phyloP scores from a whole-genome alignment of 805 yeast genomes.

The Maudiozyma saulgeensis region DNA sequence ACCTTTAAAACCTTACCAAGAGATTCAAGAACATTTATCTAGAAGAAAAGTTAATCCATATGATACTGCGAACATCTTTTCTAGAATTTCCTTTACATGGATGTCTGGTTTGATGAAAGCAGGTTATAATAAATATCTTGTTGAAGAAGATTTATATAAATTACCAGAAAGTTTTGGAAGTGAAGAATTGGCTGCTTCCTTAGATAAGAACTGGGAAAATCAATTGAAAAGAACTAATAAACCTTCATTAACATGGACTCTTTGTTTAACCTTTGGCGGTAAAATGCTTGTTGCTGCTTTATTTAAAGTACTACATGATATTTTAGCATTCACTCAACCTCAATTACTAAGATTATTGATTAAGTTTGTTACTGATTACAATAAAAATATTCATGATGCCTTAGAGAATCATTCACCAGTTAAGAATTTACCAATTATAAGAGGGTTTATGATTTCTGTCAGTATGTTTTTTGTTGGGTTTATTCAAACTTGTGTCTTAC shows the following conservation, averaged over 20 bases:
- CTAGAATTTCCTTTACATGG: constrained; percentile 79
- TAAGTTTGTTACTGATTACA: constrained; percentile 41
- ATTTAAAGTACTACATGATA: constrained; percentile 67
- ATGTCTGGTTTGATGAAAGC: constrained; percentile 75
- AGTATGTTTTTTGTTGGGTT: constrained; percentile 69
- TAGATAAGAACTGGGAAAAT: constrained; percentile 51
- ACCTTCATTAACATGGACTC: constrained; percentile 48
- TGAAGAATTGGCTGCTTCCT: constrained; percentile 36
- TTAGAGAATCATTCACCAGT: background rate
- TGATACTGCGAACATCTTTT: constrained; percentile 51
- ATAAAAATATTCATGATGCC: constrained; percentile 24
- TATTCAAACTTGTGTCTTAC: constrained; percentile 67
- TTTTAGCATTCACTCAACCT: constrained; percentile 81
- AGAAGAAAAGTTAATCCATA: constrained; percentile 30
- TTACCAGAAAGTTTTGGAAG: constrained; percentile 64
- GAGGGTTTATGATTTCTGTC: constrained; percentile 65
- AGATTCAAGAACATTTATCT: constrained; percentile 22
- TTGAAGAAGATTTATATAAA: constrained; percentile 61
- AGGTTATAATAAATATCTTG: constrained; percentile 55
- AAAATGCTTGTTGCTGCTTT: constrained; percentile 62
- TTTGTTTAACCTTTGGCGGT: constrained; percentile 63
- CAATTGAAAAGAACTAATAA: constrained; percentile 39
- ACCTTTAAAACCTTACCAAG: constrained; percentile 35
- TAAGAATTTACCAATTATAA: constrained; percentile 51
- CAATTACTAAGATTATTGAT: constrained; percentile 65